phyloP scores from a whole-genome alignment of 495 filamentous ascomycete species.

The Darksidea phi region DNA sequence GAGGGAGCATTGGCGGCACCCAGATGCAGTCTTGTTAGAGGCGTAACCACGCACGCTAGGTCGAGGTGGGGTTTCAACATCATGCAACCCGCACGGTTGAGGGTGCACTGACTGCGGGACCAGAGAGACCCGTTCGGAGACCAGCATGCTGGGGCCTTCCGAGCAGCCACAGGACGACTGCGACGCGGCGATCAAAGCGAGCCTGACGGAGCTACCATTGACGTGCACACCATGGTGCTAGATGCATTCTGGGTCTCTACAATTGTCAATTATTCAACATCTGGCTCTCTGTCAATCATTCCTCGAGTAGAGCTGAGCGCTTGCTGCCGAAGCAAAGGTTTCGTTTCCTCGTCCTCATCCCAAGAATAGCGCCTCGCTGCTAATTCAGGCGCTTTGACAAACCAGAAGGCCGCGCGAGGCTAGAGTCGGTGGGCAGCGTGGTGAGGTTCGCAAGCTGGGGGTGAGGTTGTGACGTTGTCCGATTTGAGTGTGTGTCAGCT shows the following conservation, averaged over 20 bases:
- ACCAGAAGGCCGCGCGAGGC: conserved; percentile 1
- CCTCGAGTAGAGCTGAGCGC: conserved; percentile 7
- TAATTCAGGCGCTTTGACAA: conserved; percentile 15
- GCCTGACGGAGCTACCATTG: not conserved
- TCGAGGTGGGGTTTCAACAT: conserved; percentile 36
- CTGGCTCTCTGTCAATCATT: not conserved
- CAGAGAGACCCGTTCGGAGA: conserved; percentile 23
- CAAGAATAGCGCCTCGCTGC: conserved; percentile 1
- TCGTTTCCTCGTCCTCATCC: conserved; percentile 17
- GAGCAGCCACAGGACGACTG: conserved; percentile 13
- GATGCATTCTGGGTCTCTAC: not conserved
- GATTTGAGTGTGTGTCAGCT: conserved; percentile 28
- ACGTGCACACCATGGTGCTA: not conserved
- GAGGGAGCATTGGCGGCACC: conserved; percentile 28
- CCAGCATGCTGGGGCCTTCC: conserved; percentile 11
- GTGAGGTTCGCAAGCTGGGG: conserved; percentile 25
- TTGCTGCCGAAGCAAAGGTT: conserved; percentile 11
- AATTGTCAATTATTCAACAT: not conserved
- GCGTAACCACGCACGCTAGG: conserved; percentile 27
- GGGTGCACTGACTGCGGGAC: conserved; percentile 22
- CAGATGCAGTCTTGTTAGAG: conserved; percentile 26
- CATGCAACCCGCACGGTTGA: conserved; percentile 31
- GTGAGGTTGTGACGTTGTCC: conserved; percentile 28
- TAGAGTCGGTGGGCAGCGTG: conserved; percentile 4
- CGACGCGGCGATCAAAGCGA: not conserved